Base-by-base conservation (phyloP, 129 eudicot genomes). In the Flaveria linearis region DNA sequence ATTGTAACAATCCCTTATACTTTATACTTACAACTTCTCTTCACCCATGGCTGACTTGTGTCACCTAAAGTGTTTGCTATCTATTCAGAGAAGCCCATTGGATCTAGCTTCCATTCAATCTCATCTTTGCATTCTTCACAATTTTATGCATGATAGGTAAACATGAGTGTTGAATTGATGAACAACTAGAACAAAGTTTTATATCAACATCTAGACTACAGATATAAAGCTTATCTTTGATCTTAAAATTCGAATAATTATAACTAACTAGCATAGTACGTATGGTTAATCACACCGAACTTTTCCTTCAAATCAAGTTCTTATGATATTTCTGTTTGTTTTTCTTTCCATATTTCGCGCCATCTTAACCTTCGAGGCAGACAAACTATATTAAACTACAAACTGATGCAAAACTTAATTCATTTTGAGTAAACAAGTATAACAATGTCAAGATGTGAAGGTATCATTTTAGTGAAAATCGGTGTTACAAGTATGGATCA, bases 171-270 rank as follows among this genome's bases (percentile, higher is more conserved):
- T 30, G 50, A 68, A 68, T 36, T 36, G 41, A 4, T 36, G 41
- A 36, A 68, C 61, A 69, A 69, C 75, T 69, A 0, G 16, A 67
- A 39, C 7, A 20, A 18, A 3, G 17, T 53, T 66, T 28, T 53
- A 68, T 39, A 77, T 67, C 26, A 68, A 55, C 52, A 22, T 69
- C 56, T 73, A 57, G 57, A 56, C 69, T 68, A 68, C 58, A 45
- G 23, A 68, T 25, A 26, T 73, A 28, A 43, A 43, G 20, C 23
- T 77, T 56, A 75, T 41, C 47, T 41, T 53, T 16, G 25, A 42
- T 25, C 46, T n/a, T 9, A 61, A 16, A 55, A 55, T 56, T 72
- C 5, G 4, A 12, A 74, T 25, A 47, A 20, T 15, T 18, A 65
- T 42, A 65, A 65, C 64, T 62, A 76, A 50, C 10, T 75, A 26